phyloP scores from a whole-genome alignment of 306 rosid species.

The Cucurbita maxima region DNA sequence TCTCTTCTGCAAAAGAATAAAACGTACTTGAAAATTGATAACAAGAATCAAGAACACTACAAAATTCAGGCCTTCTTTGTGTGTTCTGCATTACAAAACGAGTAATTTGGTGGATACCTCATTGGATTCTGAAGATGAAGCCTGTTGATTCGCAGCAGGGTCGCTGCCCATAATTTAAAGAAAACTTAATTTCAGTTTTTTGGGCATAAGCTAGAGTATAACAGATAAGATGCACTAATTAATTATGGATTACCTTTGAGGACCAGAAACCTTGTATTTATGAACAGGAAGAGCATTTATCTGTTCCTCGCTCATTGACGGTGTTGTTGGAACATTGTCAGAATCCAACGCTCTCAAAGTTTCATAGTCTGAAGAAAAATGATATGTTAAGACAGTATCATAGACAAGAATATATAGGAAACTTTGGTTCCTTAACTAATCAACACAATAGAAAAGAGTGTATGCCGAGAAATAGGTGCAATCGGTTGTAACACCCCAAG shows the following conservation, averaged over 20 bases:
- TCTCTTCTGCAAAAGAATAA: slow-evolving; percentile 30
- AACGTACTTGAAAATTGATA: not conserved
- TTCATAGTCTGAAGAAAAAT: slow-evolving; percentile 47
- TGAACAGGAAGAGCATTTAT: slow-evolving; percentile 83
- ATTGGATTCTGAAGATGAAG: slow-evolving; percentile 40
- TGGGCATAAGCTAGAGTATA: not conserved
- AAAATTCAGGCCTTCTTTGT: not conserved
- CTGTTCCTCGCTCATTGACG: slow-evolving; percentile 82
- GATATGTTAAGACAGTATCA: not conserved
- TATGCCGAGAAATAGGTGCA: not conserved
- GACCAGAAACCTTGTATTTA: slow-evolving; percentile 56
- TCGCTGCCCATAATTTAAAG: slow-evolving; percentile 26
- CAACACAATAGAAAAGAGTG: not conserved
- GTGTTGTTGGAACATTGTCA: slow-evolving; percentile 54
- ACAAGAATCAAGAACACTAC: not conserved
- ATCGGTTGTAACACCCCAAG: not conserved
- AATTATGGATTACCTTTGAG: slow-evolving; percentile 34
- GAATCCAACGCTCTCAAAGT: slow-evolving; percentile 77
- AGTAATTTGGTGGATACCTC: slow-evolving; percentile 39
- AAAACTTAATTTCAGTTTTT: not conserved
- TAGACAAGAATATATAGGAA: not conserved
- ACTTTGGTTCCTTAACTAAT: not conserved
- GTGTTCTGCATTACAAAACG: not conserved
- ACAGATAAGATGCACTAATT: not conserved
- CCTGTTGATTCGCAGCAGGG: slow-evolving; percentile 35